A percentile compares a stretch with the other conserved stretches of the same genome.
These are phyloP conservation scores for Agrocybe praecox DNA, from an alignment of 768 basidiomycete genomes.

Conservation along the genomic window DNA sequence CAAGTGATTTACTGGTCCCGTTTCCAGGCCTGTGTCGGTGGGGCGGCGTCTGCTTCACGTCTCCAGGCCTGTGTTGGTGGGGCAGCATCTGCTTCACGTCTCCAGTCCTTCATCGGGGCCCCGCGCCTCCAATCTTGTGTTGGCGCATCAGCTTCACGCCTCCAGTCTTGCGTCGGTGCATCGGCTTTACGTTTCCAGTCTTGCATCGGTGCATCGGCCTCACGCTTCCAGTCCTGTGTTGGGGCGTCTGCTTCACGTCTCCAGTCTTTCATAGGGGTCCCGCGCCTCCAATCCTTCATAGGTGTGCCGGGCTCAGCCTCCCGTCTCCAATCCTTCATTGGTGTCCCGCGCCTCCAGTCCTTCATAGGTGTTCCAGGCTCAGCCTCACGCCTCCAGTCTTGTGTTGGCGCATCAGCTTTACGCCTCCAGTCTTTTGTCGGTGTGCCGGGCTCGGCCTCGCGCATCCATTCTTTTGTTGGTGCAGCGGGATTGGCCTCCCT, in stretches of 20 bases:
- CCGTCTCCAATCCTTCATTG: slow-evolving; percentile 15
- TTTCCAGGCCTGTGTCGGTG: background rate
- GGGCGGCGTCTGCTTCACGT: slow-evolving; percentile 5
- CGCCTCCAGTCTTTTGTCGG: slow-evolving; percentile 5
- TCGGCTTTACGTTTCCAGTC: slow-evolving; percentile 11
- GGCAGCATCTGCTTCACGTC: slow-evolving; percentile 1
- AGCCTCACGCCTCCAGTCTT: slow-evolving; percentile 15
- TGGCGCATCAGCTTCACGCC: slow-evolving; percentile 14
- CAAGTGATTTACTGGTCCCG: background rate
- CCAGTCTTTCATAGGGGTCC: background rate
- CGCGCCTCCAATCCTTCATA: no score
- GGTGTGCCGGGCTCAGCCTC: slow-evolving; percentile 11
- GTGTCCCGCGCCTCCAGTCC: background rate
- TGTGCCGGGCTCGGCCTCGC: slow-evolving; percentile 16
- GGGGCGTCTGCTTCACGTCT: slow-evolving; percentile 5
- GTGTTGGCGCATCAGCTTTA: slow-evolving; percentile 2
- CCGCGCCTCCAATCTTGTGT: slow-evolving; percentile 20
- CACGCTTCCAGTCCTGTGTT: slow-evolving; percentile 15
- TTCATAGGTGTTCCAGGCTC: background rate
- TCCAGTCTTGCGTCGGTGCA: slow-evolving; percentile 12
- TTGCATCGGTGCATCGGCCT: slow-evolving; percentile 12
- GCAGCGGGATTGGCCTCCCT: slow-evolving; percentile 7
- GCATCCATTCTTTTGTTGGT: slow-evolving; percentile 10
- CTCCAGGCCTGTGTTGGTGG: background rate
- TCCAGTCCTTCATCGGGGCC: slow-evolving; percentile 3